phyloP scores from a whole-genome alignment of 345 rosid species.

The Hibiscus tridactylites region DNA sequence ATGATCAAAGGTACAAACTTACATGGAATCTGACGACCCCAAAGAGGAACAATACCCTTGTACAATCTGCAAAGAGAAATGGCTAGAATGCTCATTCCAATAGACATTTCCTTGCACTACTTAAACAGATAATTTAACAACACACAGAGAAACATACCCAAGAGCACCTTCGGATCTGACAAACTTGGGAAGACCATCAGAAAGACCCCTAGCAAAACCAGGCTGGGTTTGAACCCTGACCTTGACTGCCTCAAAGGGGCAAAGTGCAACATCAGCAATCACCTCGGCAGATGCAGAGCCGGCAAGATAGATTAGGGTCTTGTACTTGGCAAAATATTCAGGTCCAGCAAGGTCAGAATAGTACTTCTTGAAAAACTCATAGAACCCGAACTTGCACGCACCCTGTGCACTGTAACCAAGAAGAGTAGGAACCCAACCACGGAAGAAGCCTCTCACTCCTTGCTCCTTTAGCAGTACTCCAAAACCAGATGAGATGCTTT shows the following conservation, averaged over 20 bases:
- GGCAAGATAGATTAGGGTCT: constrained; percentile 92
- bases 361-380: constrained; percentile 91
- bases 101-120: not conserved
- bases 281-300: constrained; percentile 97
- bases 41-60: constrained; percentile 89
- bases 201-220: constrained; percentile 88
- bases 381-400: constrained; percentile 95
- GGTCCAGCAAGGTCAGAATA: constrained; percentile 95
- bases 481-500: constrained; percentile 19
- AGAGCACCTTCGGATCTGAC: constrained; percentile 71
- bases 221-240: constrained; percentile 99
- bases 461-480: constrained; percentile 86
- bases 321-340: constrained; percentile 73
- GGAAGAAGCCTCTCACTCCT: constrained; percentile 78
- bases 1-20: constrained; percentile 21
- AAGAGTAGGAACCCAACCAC: constrained; percentile 96
- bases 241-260: constrained; percentile 98
- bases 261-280: constrained; percentile 45
- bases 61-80: constrained; percentile 54
- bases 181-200: constrained; percentile 93
- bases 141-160: constrained; percentile 46
- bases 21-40: constrained; percentile 99
- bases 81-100: not conserved
- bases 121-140: not conserved
- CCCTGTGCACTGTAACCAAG: constrained; percentile 99